These are phyloP conservation scores for Capronia epimyces DNA, from an alignment of 2,329 filamentous ascomycete species.

Conservation along the genomic window DNA sequence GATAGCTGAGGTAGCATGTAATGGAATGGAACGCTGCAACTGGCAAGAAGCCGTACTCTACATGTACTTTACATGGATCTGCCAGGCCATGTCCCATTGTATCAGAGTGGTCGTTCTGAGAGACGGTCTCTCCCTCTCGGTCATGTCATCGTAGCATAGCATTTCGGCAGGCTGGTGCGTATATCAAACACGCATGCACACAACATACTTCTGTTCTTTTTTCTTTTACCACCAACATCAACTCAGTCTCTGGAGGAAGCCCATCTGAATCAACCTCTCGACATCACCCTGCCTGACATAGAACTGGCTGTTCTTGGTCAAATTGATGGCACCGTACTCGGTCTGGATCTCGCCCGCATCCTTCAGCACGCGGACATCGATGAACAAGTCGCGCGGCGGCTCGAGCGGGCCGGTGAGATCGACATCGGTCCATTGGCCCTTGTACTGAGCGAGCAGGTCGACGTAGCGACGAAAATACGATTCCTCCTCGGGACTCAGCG, in stretches of 20 bases:
- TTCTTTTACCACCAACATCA: slow-evolving; percentile 45
- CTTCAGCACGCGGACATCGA: slow-evolving; percentile 91
- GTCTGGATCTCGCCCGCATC: slow-evolving; percentile 98
- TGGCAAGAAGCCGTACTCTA: no score
- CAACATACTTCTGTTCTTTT: neutral
- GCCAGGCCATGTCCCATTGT: no score
- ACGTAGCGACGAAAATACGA: slow-evolving; percentile 91
- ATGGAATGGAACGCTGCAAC: no score
- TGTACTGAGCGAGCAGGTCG: slow-evolving; percentile 89
- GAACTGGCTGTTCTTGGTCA: slow-evolving; percentile 98
- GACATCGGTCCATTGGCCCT: slow-evolving; percentile 97
- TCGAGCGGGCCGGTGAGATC: slow-evolving; percentile 91
- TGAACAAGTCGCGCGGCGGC: slow-evolving; percentile 91
- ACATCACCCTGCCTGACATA: slow-evolving; percentile 95
- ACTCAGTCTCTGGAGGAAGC: slow-evolving; percentile 84
- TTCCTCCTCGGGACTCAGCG: slow-evolving; percentile 89
- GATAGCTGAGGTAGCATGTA: no score
- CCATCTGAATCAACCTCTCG: slow-evolving; percentile 86
- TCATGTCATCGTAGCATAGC: no score
- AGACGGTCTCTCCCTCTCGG: no score
- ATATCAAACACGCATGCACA: no score
- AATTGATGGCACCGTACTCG: slow-evolving; percentile 92
- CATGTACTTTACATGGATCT: no score
- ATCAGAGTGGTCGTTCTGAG: no score
- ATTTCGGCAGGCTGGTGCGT: no score